These are phyloP conservation scores for Teunomyces kruisii DNA, from an alignment of 805 yeast species.

Conservation along the genomic window DNA sequence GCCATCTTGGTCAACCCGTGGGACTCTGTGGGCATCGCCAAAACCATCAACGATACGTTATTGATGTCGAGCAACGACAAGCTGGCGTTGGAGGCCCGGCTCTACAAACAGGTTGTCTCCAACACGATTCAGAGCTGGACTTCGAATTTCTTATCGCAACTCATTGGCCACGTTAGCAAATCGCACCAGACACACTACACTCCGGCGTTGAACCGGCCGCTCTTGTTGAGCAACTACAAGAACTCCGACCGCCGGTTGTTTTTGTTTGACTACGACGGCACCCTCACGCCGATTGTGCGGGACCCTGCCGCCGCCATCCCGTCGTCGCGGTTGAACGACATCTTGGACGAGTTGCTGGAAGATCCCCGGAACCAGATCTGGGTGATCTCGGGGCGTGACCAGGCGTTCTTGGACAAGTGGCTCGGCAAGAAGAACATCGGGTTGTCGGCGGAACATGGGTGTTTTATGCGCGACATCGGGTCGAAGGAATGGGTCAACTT, in stretches of 20 bases:
- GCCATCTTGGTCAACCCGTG: conserved; percentile 92
- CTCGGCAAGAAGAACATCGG: conserved; percentile 75
- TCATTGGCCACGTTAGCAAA: conserved; percentile 39
- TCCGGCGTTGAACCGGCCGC: conserved; percentile 78
- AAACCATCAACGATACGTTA: conserved; percentile 70
- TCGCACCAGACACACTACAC: conserved; percentile 47
- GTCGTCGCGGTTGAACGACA: conserved; percentile 62
- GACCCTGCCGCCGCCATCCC: conserved; percentile 99
- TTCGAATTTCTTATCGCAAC: conserved; percentile 52
- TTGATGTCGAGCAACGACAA: conserved; percentile 50
- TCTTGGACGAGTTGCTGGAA: conserved; percentile 57
- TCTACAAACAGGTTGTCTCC: conserved; percentile 63
- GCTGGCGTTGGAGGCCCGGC: conserved; percentile 44
- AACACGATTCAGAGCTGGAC: conserved; percentile 86
- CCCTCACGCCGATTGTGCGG: conserved; percentile 91
- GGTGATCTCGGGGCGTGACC: conserved; percentile 96
- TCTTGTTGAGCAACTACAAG: conserved; percentile 58
- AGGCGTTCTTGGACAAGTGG: conserved; percentile 84
- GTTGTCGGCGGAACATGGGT: conserved; percentile 95
- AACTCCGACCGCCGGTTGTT: conserved; percentile 69
- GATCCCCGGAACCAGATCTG: conserved; percentile 88
- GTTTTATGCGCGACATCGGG: conserved; percentile 80
- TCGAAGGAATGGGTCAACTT: conserved; percentile 75
- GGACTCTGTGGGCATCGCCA: conserved; percentile 94
- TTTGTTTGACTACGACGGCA: conserved; percentile 95